Conservation (phyloP, 768 basidiomycete species). For the Tylopilus vinaceipallidus region DNA sequence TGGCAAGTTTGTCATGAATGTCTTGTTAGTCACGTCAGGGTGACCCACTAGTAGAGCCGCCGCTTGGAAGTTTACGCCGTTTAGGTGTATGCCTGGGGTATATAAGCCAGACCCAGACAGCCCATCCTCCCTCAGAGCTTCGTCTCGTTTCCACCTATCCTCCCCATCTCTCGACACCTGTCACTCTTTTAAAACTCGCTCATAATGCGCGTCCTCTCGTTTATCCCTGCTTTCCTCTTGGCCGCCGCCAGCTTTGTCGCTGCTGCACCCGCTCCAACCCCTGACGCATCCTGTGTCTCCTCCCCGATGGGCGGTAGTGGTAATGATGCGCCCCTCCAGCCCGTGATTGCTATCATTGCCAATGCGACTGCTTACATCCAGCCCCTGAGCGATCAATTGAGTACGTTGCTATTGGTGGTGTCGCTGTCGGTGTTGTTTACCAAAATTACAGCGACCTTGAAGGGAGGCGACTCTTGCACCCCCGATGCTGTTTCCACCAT, state of each 20-base stretch:
- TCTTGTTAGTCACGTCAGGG: background rate
- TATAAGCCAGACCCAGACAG: conserved; percentile 11
- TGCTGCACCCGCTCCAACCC: conserved; percentile 4
- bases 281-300: conserved; percentile 5
- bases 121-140: conserved; percentile 1
- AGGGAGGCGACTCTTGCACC: no score
- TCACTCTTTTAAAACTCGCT: conserved; percentile 10
- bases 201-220: conserved; percentile 17
- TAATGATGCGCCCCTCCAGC: conserved; percentile 9
- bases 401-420: background rate
- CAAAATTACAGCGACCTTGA: background rate
- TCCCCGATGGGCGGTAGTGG: background rate
- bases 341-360: conserved; percentile 11
- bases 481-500: conserved; percentile 5
- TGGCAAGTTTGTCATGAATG: background rate
- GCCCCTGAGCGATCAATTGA: conserved; percentile 2
- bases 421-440: background rate
- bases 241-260: conserved; percentile 6
- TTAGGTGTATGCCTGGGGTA: conserved; percentile 1
- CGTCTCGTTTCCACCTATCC: background rate
- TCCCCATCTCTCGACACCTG: conserved; percentile 11
- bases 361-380: conserved; percentile 7
- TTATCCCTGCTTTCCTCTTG: conserved; percentile 12
- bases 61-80: background rate
- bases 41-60: background rate